These are phyloP conservation scores for Pelargonium cotyledonis DNA, from an alignment of 441 rosid genomes.

Conservation along the genomic window DNA sequence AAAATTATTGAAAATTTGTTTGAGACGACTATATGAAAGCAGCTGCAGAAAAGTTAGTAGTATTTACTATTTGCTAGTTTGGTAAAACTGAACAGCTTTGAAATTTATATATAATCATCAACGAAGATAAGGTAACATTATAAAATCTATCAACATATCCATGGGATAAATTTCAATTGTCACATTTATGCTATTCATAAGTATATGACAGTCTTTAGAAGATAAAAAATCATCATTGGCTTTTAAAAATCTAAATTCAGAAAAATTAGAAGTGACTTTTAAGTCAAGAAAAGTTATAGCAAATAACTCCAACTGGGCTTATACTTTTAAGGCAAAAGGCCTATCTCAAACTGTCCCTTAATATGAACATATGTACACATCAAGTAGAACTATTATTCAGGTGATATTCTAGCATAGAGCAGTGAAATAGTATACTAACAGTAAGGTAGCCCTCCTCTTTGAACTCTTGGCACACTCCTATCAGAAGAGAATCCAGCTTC, in stretches of 20 bases:
- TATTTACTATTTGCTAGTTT: neutral
- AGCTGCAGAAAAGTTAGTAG: neutral
- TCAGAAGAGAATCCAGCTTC: slow-evolving; percentile 87
- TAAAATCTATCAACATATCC: neutral
- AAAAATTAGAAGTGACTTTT: no score
- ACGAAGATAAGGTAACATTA: neutral
- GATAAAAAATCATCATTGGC: neutral
- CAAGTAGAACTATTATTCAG: slow-evolving; percentile 8
- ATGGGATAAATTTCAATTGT: neutral
- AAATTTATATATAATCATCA: neutral
- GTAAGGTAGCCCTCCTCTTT: slow-evolving; percentile 79
- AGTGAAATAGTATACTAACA: slow-evolving; percentile 47
- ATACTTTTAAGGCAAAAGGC: no score
- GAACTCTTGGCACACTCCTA: slow-evolving; percentile 95
- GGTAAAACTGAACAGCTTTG: neutral
- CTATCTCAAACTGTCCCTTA: neutral
- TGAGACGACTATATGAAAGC: neutral
- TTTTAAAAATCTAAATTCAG: no score
- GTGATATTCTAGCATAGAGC: slow-evolving; percentile 12
- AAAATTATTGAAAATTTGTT: slow-evolving; percentile 1
- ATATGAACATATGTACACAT: neutral
- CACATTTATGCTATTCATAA: neutral
- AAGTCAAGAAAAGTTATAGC: no score
- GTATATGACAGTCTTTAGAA: slow-evolving; percentile 1
- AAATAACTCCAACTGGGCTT: no score